Evolutionary conservation across 2,329 filamentous ascomycete genomes (phyloP), one percentile per base, ranked within the genome.

Genomic region (Elsinoe arachidis): DNA sequence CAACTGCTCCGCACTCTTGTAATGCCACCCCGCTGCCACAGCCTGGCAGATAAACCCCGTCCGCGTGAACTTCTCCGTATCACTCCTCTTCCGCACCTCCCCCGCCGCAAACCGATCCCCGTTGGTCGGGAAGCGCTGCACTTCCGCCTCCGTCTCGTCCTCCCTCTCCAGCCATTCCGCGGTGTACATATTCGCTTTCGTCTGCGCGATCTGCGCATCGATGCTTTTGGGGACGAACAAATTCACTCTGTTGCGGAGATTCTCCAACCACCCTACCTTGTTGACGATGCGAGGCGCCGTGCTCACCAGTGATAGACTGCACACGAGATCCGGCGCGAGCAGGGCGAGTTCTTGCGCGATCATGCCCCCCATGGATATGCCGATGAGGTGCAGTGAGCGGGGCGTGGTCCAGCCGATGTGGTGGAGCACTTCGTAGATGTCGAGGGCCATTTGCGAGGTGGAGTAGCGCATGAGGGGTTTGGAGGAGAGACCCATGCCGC

Each of bases 311-410:
- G 74, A 74, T 15, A 80, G 66, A n/a, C 74, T 75, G 59, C 73
- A 76, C 57, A 79, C 74, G 11, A 76, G 71, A 2, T 72, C 63
- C 1, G 77, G 77, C 21, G 77, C 74, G n/a, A 75, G 68, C 34
- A 70, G 64, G 14, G 71, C 73, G 3, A 96, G 67, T 73, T 96
- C 90, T 71, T 95, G 90, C 2, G 88, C 83, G 65, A 96, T 92
- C 90, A 96, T 95, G 66, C 90, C 90, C 61, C 90, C 90, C 80
- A 95, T 87, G 59, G 85, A 89, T 62, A 92, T 83, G 57, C 90
- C 90, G 34, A 87, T 76, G 55, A 95, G 69, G 73, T 96, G 84
- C 12, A 86, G 63, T 54, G 81, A 68, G 75, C 78, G 73, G 2
- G 54, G 54, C 67, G 78, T 61, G 56, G 70, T 83, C 87, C 88